A percentile compares a stretch with the other conserved stretches of the same genome.
Evolutionary conservation across 2,329 filamentous ascomycete genomes (phyloP).

Genomic region (Cladosporium sp.): DNA sequence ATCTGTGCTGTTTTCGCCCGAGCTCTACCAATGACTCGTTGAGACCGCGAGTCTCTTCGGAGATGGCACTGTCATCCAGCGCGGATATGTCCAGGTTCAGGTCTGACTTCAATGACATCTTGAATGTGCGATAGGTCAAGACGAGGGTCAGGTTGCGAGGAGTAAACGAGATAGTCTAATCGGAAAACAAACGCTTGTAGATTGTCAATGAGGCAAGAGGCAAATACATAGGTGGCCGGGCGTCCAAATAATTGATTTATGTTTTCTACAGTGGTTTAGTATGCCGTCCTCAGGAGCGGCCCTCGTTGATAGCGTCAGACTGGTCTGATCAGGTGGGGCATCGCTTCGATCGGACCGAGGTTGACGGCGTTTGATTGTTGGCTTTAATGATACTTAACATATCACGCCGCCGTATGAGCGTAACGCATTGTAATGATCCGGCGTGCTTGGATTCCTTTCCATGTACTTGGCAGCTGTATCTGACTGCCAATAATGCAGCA

Average conservation of each 20-base stretch:
- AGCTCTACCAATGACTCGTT: slow-evolving; percentile 44
- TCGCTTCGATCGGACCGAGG: not conserved
- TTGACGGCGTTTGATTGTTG: not conserved
- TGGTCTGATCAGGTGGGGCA: not conserved
- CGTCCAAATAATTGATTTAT: too few relatives aligned
- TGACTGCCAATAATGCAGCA: too few relatives aligned
- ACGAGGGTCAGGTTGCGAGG: not conserved
- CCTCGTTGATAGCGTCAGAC: too few relatives aligned
- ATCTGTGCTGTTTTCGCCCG: slow-evolving; percentile 42
- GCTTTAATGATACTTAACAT: not conserved
- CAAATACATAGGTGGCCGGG: not conserved
- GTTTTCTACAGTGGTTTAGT: too few relatives aligned
- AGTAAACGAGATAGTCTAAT: not conserved
- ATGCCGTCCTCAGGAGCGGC: too few relatives aligned
- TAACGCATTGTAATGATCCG: too few relatives aligned
- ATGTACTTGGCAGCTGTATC: too few relatives aligned
- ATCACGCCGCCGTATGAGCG: too few relatives aligned
- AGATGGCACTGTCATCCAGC: slow-evolving; percentile 39
- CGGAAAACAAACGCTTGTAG: not conserved
- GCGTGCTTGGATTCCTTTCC: too few relatives aligned
- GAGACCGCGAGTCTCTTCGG: slow-evolving; percentile 39
- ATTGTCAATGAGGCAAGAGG: not conserved
- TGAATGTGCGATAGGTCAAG: not conserved
- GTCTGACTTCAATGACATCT: slow-evolving; percentile 36
- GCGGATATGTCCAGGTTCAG: slow-evolving; percentile 39